Conservation (phyloP, 2,329 filamentous ascomycete species). For the Hymenoscyphus albidus region DNA sequence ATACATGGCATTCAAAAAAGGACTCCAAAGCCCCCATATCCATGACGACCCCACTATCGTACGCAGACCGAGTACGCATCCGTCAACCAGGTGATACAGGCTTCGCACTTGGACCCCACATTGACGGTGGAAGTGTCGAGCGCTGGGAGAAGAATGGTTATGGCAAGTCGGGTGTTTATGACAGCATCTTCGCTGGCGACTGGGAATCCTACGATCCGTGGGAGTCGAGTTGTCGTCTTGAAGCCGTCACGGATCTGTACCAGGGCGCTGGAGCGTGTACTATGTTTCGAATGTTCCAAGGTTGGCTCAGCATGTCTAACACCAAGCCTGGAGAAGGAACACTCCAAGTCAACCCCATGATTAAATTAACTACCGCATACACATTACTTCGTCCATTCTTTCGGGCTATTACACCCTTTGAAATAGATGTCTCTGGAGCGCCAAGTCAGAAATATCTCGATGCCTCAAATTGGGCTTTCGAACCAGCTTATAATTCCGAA, state of each 20-base stretch:
- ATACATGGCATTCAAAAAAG: conserved; percentile 50
- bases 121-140: conserved; percentile 71
- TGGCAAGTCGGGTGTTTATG: conserved; percentile 64
- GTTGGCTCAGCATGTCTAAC: conserved; percentile 79
- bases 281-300: conserved; percentile 86
- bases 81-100: conserved; percentile 65
- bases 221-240: conserved; percentile 67
- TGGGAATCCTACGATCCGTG: conserved; percentile 85
- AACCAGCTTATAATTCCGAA: conserved; percentile 43
- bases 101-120: conserved; percentile 70
- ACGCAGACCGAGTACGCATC: conserved; percentile 64
- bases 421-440: conserved; percentile 33
- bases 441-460: conserved; percentile 45
- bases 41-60: conserved; percentile 54
- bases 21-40: conserved; percentile 42
- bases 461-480: conserved; percentile 58
- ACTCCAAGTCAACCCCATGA: conserved; percentile 73
- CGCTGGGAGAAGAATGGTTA: conserved; percentile 71
- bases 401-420: conserved; percentile 37
- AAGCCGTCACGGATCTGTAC: conserved; percentile 71
- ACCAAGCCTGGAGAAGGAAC: conserved; percentile 74
- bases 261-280: conserved; percentile 76
- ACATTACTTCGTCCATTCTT: conserved; percentile 84
- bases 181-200: conserved; percentile 64
- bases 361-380: conserved; percentile 74